A percentile compares a stretch with the other conserved stretches of the same genome.
Evolutionary conservation across 352 stramenopile species (phyloP).

Genomic region (Phytophthora sp.): DNA sequence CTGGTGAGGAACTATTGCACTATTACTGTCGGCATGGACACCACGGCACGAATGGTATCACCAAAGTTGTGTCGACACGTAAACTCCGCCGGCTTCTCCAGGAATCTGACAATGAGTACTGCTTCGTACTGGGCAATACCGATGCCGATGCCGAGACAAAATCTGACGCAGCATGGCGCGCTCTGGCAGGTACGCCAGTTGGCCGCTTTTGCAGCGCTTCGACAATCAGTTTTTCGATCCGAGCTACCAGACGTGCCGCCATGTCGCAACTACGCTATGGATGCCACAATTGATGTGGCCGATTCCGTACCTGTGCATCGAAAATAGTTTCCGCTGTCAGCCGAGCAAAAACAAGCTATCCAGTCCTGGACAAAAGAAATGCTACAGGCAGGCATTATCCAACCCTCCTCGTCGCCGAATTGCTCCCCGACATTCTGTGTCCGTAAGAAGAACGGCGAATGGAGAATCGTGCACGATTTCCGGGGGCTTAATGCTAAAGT

Average conservation of each 20-base stretch:
- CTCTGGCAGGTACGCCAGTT: not conserved
- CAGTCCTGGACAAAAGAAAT: slow-evolving; percentile 5
- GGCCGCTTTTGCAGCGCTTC: not conserved
- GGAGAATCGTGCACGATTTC: slow-evolving; percentile 15
- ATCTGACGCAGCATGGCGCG: not conserved
- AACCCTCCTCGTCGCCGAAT: not conserved
- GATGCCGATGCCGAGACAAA: not conserved
- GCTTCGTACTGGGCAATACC: not conserved
- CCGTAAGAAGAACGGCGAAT: not conserved
- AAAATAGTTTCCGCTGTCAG: slow-evolving; percentile 4
- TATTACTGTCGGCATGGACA: not conserved
- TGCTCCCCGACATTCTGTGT: slow-evolving; percentile 12
- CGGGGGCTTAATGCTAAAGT: slow-evolving; percentile 1
- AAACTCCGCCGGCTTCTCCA: not conserved
- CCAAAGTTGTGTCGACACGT: not conserved
- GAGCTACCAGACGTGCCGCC: not conserved
- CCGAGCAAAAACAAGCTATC: slow-evolving; percentile 3
- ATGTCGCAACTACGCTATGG: not conserved
- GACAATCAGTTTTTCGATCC: not conserved
- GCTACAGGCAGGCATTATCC: not conserved
- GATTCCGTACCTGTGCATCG: not conserved
- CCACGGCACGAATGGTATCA: not conserved
- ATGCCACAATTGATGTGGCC: slow-evolving; percentile 1
- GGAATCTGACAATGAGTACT: slow-evolving; percentile 9
- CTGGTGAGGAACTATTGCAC: not conserved